Evolutionary conservation across 1,284 basidiomycete genomes (phyloP).

Genomic region (Testicularia cyperi): DNA sequence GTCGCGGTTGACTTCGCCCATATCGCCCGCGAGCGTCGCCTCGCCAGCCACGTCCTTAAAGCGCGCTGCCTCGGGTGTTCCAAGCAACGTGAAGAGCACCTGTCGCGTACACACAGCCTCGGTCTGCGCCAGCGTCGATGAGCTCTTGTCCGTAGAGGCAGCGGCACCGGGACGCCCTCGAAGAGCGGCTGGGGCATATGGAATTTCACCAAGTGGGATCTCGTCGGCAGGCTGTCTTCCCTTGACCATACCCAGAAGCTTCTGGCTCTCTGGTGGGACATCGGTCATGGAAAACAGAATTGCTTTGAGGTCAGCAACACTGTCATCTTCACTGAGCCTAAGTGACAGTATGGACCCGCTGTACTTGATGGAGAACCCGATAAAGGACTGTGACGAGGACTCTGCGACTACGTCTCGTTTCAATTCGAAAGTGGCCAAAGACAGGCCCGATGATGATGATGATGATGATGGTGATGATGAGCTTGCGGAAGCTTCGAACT

Average conservation of each 20-base stretch:
- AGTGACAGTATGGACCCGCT: conserved; percentile 23
- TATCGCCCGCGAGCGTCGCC: conserved; percentile 6
- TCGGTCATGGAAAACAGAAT: conserved; percentile 71
- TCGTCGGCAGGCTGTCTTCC: conserved; percentile 72
- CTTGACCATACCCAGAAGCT: conserved; percentile 81
- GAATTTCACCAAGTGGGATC: conserved; percentile 20
- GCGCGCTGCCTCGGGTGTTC: conserved; percentile 42
- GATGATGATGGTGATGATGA: no score
- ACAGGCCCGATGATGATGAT: no score
- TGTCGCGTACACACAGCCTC: conserved; percentile 31
- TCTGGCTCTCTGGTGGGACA: conserved; percentile 82
- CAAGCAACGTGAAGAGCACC: conserved; percentile 43
- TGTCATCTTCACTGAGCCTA: conserved; percentile 28
- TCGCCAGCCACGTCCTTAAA: conserved; percentile 69
- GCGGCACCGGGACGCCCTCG: conserved; percentile 8
- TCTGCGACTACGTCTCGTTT: no score
- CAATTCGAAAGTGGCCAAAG: no score
- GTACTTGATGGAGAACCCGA: conserved; percentile 45
- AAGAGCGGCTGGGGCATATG: conserved; percentile 30
- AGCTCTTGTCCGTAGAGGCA: conserved; percentile 1
- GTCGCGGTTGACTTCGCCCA: conserved; percentile 19
- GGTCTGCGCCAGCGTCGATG: background rate
- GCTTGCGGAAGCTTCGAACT: no score
- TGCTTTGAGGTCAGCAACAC: conserved; percentile 50
- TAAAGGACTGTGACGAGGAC: background rate